Base-by-base conservation (phyloP, 1,284 basidiomycete species). In the Volvariella volvacea region DNA sequence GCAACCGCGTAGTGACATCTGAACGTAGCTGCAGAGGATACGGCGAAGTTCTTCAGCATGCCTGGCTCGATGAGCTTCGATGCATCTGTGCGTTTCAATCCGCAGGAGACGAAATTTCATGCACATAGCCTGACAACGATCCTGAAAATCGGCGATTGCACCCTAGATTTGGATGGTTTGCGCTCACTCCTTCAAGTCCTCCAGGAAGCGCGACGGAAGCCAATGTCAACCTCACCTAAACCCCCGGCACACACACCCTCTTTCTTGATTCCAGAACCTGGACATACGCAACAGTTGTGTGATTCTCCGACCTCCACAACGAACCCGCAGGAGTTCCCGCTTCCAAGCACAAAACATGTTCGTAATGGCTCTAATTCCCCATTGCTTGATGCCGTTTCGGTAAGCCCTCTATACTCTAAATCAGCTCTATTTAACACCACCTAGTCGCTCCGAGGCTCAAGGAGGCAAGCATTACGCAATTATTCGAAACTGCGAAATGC, bases 1-100 rank as follows among this genome's bases (percentile, higher is more conserved):
- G 7, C 19, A n/a, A 20, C 7, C 10, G 14, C 20, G 12, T 20
- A 40, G 6, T 40, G 19, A 40, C 17, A 17, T 20, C 15, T 19
- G 14, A 21, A 10, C 2, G 15, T 8, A 34, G 9, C 14, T 3
- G 19, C 10, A 2, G 31, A 12, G 15, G 10, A 34, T 25, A 37
- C 16, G 4, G 15, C 25, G 34, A 12, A 16, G 28, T 21, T 78
- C 52, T 45, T 80, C 25, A 62, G 60, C 46, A 54, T 75, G 17
- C 73, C 76, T 4, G 70, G 71, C 7, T 55, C 62, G 1, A 66
- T 78, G 33, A 60, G 66, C 42, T 60, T 81, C 32, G 56, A 57
- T 20, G 64, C 71, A 4, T 73, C 72, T n/a, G 65, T 76, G 31
- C 67, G 69, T 40, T 77, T 86, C 50, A 76, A 74, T 57, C 80